Evolutionary conservation across 1,139 yeast genomes (phyloP).

Genomic region (Yamadazyma sp.): DNA sequence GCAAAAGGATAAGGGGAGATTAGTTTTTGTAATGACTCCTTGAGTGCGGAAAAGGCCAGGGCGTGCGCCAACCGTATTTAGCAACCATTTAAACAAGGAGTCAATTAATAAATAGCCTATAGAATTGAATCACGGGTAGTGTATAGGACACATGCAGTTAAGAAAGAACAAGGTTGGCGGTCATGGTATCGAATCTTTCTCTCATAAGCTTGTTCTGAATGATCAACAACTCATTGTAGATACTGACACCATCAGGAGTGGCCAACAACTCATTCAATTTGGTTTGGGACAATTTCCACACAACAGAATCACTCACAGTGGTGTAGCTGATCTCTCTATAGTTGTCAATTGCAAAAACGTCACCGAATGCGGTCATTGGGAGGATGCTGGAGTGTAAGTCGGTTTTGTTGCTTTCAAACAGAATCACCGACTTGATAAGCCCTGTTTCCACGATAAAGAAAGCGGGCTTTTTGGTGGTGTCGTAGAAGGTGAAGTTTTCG

Average conservation of each 20-base stretch:
- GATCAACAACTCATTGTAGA: slow-evolving; percentile 68
- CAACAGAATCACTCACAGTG: slow-evolving; percentile 54
- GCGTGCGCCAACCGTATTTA: slow-evolving; percentile 2
- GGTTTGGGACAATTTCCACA: slow-evolving; percentile 67
- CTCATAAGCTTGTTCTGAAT: slow-evolving; percentile 66
- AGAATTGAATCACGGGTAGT: slow-evolving; percentile 19
- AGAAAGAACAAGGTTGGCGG: slow-evolving; percentile 64
- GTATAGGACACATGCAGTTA: neutral
- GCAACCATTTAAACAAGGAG: slow-evolving; percentile 2
- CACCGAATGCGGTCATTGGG: slow-evolving; percentile 92
- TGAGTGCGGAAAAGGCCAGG: neutral
- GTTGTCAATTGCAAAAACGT: slow-evolving; percentile 40
- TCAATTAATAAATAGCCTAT: slow-evolving; percentile 1
- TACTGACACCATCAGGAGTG: slow-evolving; percentile 42
- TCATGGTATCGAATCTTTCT: slow-evolving; percentile 71
- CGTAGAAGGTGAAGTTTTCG: slow-evolving; percentile 50
- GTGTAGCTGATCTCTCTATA: slow-evolving; percentile 47
- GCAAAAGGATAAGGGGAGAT: neutral
- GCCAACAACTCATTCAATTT: slow-evolving; percentile 45
- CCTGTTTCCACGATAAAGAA: slow-evolving; percentile 83
- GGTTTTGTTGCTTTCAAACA: slow-evolving; percentile 53
- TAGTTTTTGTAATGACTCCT: too few species aligned
- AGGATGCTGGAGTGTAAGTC: slow-evolving; percentile 73
- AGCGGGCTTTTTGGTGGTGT: slow-evolving; percentile 42
- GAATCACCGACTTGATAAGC: slow-evolving; percentile 60